These are phyloP conservation scores for Dicorynia guianensis DNA, from an alignment of 306 rosid genomes.

Conservation along the genomic window DNA sequence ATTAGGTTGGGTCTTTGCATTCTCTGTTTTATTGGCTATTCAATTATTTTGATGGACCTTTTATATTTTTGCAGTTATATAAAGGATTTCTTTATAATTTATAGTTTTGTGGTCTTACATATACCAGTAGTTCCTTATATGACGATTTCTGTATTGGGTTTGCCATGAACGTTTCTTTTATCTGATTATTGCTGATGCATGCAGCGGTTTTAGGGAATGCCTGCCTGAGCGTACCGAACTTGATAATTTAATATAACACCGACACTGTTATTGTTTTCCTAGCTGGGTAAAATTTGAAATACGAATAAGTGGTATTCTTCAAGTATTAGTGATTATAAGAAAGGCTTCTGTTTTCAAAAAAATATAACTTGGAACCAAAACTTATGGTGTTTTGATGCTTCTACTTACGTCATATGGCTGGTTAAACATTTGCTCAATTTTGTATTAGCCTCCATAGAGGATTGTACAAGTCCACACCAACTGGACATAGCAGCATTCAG, in stretches of 20 bases:
- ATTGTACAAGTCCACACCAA: constrained; percentile 5
- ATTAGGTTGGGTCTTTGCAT: background rate
- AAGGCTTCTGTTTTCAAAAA: background rate
- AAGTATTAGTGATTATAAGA: background rate
- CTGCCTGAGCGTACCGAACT: background rate
- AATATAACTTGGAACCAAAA: background rate
- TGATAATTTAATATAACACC: background rate
- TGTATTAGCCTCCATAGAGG: background rate
- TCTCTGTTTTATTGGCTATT: background rate
- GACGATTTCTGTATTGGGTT: background rate
- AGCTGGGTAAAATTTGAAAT: background rate
- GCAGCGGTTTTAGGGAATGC: background rate
- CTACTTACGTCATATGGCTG: background rate
- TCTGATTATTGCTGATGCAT: background rate
- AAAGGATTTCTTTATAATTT: background rate
- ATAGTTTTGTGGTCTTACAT: background rate
- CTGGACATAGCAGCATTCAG: background rate
- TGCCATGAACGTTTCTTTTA: background rate
- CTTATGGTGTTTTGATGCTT: constrained; percentile 22
- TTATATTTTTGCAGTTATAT: background rate
- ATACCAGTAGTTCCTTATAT: background rate
- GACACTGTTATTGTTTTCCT: background rate
- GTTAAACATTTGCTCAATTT: constrained; percentile 5
- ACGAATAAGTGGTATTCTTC: constrained; percentile 12
- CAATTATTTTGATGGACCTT: background rate